phyloP scores from a whole-genome alignment of 2,329 filamentous ascomycete genomes.

The Exophiala spinifera region DNA sequence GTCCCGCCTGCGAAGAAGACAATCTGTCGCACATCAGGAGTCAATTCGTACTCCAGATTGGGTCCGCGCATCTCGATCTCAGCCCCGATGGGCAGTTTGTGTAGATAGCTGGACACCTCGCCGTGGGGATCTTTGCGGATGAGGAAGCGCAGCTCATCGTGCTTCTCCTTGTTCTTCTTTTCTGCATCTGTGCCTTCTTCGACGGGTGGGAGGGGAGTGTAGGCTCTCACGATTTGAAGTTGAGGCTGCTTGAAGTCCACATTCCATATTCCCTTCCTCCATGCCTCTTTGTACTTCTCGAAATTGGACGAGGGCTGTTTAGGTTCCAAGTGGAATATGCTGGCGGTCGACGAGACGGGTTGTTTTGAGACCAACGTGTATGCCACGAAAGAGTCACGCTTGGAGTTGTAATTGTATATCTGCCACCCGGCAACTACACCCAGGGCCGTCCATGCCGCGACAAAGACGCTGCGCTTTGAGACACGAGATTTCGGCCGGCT shows the following conservation, averaged over 20 bases:
- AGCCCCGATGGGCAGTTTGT: conserved; percentile 59
- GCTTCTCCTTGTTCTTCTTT: conserved; percentile 8
- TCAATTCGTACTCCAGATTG: conserved; percentile 63
- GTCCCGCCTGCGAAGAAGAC: conserved; percentile 91
- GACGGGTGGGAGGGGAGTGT: conserved; percentile 75
- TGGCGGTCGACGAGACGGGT: conserved; percentile 46
- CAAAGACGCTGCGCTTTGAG: conserved; percentile 2
- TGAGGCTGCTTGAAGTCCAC: conserved; percentile 94
- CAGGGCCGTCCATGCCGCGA: conserved; percentile 3
- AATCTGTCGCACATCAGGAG: conserved; percentile 56
- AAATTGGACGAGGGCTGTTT: conserved; percentile 30
- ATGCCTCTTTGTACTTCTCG: conserved; percentile 46
- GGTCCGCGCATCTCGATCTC: conserved; percentile 76
- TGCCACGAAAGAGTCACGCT: conserved; percentile 35
- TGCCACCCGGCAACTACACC: conserved; percentile 4
- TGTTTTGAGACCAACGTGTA: conserved; percentile 44
- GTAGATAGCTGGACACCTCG: conserved; percentile 81
- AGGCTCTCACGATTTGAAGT: conserved; percentile 84
- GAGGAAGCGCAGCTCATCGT: conserved; percentile 63
- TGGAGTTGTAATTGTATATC: not conserved
- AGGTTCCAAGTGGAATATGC: conserved; percentile 43
- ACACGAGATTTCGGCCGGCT: not conserved
- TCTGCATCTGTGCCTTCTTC: conserved; percentile 31
- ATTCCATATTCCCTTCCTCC: conserved; percentile 71
- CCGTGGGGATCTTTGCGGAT: conserved; percentile 75